Evolutionary conservation across 2,329 filamentous ascomycete genomes (phyloP), one percentile per base, ranked within the genome.

Genomic region (Claviceps sp.): DNA sequence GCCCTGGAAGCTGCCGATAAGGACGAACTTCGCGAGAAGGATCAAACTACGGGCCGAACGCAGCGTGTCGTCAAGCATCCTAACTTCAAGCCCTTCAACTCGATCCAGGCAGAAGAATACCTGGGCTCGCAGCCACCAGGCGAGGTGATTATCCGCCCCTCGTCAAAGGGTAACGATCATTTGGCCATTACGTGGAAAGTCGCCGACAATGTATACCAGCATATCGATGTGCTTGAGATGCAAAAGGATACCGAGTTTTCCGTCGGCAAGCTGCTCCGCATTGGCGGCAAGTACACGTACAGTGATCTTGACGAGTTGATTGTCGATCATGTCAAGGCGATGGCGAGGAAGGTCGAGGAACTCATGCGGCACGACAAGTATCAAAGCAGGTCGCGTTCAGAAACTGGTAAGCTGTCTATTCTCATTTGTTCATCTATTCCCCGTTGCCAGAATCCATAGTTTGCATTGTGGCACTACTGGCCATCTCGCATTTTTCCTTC

Each of bases 101-200:
- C 88, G 34, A 82, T 83, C 2, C 89, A 97, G 68, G 93, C 93
- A 1, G 88, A 97, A 68, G 88, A 97, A 66, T 97, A 85, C 65
- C 78, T 98, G 36, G 89, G 89, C 43, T 87, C 86, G 14, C 88
- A 94, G 65, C 80, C 85, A 49, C 77, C 83, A 6, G 93, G 93
- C 47, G 93, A 97, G 66, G 85, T 94, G 51, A 88, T 98, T 54
- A 96, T 98, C 62, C 85, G 93, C 45, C 91, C 93, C 3, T 96
- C 89, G 1, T 95, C 89, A 29, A 95, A 95, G 67, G 93, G 93
- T 45, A 86, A 88, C 53, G 93, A 98, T 66, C 93, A 98, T 71
- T 75, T 98, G 51, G 89, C 91, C 7, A 82, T 98, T 46, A 98
- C 93, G 0, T 98, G 93, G 93, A 98, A 98, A 73, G 90, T 98